These are phyloP conservation scores for Ochetophila trinervis DNA, from an alignment of 306 rosid genomes.

Conservation along the genomic window DNA sequence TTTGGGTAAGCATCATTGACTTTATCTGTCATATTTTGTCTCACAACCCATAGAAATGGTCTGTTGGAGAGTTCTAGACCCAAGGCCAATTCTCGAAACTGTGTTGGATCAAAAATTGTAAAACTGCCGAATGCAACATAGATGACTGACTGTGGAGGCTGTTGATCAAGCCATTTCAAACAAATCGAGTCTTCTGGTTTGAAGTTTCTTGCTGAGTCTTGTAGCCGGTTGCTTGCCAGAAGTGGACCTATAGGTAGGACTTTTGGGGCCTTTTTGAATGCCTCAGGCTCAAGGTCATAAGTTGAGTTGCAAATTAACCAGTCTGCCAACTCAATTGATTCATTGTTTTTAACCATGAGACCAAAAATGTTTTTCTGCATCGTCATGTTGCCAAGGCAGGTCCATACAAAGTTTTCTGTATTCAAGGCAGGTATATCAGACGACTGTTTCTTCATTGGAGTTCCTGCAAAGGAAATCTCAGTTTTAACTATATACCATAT, in stretches of 20 bases:
- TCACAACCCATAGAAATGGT: constrained; percentile 46
- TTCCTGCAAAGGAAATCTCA: constrained; percentile 20
- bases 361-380: constrained; percentile 51
- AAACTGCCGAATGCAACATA: constrained; percentile 24
- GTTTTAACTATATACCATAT: too few species aligned
- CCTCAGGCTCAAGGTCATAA: constrained; percentile 46
- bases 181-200: constrained; percentile 25
- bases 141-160: constrained; percentile 15
- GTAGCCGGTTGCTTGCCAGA: constrained; percentile 34
- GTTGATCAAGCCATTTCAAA: constrained; percentile 29
- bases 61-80: constrained; percentile 23
- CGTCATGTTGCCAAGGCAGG: constrained; percentile 37
- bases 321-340: constrained; percentile 30
- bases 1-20: neutral
- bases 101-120: neutral
- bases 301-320: constrained; percentile 67
- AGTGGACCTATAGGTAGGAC: constrained; percentile 62
- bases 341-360: constrained; percentile 44
- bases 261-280: constrained; percentile 43
- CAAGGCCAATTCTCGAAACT: constrained; percentile 23
- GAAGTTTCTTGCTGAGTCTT: constrained; percentile 29
- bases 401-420: constrained; percentile 54
- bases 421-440: constrained; percentile 43
- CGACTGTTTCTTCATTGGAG: constrained; percentile 4
- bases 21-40: neutral